Base-by-base conservation (phyloP, 2,329 filamentous ascomycete species). In the Shiraia bambusicola region DNA sequence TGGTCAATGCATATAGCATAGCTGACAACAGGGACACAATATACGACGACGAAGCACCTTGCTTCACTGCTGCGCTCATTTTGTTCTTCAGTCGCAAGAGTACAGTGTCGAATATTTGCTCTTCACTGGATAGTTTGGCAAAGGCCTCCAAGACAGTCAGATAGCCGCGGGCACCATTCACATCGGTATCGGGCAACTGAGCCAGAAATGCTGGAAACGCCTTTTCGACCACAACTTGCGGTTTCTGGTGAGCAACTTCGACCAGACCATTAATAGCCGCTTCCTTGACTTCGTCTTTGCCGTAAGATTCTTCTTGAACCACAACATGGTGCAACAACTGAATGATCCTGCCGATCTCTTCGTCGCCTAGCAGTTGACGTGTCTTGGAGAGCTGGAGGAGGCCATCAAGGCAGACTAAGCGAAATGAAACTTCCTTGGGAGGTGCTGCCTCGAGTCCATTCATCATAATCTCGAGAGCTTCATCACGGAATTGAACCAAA, bases 181-280 rank as follows among this genome's bases (percentile, higher is more conserved):
- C 65, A 42, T 78, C 77, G 2, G 68, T 70, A 45, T 83, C 82
- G 1, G 83, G 83, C 3, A 87, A 66, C 28, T 79, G 77, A 3
- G 82, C 81, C 64, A 86, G 76, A 58, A 86, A 84, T 4, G 79
- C 79, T 17, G 83, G 83, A 54, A 86, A 81, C 0, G 82, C 81
- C 42, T 82, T 81, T 33, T 83, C 77, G 54, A 83, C 78, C 19
- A 86, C 79, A 9, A 83, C 66, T 33, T 77, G 74, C 13, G 82
- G 80, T 53, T 82, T 83, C 45, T 81, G 74, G 45, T 78, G 78
- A 6, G 83, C 83, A 29, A 86, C 76, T 25, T 82, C 76, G 3
- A 80, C 74, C 31, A 87, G 71, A 16, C 77, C 76, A 25, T 72
- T 67, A 45, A 85, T 78, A 5, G 82, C 79, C 47, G 79, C 75